phyloP scores from a whole-genome alignment of 305 asterid species.

The Fraxinus nigra region DNA sequence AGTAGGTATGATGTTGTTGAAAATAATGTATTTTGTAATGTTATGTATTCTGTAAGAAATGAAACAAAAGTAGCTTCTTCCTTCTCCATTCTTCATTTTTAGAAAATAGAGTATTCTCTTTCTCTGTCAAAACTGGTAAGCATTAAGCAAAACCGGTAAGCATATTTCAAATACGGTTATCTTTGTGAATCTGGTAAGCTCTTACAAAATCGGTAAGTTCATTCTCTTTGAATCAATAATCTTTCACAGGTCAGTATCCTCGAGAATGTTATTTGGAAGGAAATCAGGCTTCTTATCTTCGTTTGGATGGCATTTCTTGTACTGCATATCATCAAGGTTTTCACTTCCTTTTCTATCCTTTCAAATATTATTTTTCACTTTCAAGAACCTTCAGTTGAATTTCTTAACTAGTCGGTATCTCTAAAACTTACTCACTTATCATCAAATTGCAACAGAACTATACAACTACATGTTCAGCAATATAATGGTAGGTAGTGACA shows the following conservation, averaged over 20 bases:
- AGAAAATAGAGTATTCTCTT: too few relatives aligned
- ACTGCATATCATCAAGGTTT: conserved; percentile 73
- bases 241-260: conserved; percentile 56
- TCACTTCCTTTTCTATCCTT: not conserved
- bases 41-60: too few relatives aligned
- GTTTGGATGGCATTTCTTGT: conserved; percentile 70
- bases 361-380: not conserved
- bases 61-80: too few relatives aligned
- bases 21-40: too few relatives aligned
- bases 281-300: conserved; percentile 34
- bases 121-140: too few relatives aligned
- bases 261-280: conserved; percentile 88
- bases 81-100: too few relatives aligned
- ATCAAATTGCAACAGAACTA: conserved; percentile 45
- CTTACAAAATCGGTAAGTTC: too few relatives aligned
- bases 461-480: conserved; percentile 57
- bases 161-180: too few relatives aligned
- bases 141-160: too few relatives aligned
- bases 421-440: conserved; percentile 14
- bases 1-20: too few relatives aligned
- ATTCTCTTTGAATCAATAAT: too few relatives aligned
- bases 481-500: conserved; percentile 71
- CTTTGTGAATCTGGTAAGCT: too few relatives aligned
- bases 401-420: not conserved
- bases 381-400: not conserved